Evolutionary conservation across 2,329 filamentous ascomycete genomes (phyloP), one percentile per base, ranked within the genome.

Genomic region (Teratosphaeria viscida): DNA sequence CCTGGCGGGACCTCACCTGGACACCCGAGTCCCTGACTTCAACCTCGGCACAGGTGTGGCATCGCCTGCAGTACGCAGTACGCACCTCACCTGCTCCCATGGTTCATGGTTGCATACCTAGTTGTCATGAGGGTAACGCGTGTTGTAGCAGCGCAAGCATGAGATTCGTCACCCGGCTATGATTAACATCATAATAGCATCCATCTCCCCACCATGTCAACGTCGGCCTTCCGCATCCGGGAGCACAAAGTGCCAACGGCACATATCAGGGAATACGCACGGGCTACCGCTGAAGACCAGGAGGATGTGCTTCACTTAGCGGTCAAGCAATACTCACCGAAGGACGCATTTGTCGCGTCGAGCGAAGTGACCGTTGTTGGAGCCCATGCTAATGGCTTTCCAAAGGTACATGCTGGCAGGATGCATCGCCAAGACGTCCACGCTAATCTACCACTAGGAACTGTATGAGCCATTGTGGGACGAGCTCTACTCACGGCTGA

Each of bases 401-500:
- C 90, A 11, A 97, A 96, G 81, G 89, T 89, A 49, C 29, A 58
- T 34, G 14, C 4, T 29, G 5, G 29, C 29, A 49, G 27, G 16
- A 39, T 54, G n/a, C 29, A 29, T 27, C 59, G 16, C 16, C 27
- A 11, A 54, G 10, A 29, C 53, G 26, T 32, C 10, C 43, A 19
- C 27, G 23, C 53, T 54, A n/a, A 54, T 32, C 14, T 14, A 37
- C 4, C 4, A 43, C 8, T 59, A 91, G 88, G 92, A 97, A 78
- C 75, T 96, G 2, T 96, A 96, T 70, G 92, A 96, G 68, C 89
- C 92, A 0, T 77, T 96, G 0, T 96, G 91, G 88, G 89, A 92
- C 61, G 90, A 96, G 57, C 77, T 96, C 1, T 78, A 88, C 65
- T 74, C 79, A 19, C 76, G 79, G 19, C 77, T 85, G 5, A 80